Percentiles rank a stretch among this genome's conserved stretches.
phyloP scores from a whole-genome alignment of 495 filamentous ascomycete genomes.

The Podospora didyma region DNA sequence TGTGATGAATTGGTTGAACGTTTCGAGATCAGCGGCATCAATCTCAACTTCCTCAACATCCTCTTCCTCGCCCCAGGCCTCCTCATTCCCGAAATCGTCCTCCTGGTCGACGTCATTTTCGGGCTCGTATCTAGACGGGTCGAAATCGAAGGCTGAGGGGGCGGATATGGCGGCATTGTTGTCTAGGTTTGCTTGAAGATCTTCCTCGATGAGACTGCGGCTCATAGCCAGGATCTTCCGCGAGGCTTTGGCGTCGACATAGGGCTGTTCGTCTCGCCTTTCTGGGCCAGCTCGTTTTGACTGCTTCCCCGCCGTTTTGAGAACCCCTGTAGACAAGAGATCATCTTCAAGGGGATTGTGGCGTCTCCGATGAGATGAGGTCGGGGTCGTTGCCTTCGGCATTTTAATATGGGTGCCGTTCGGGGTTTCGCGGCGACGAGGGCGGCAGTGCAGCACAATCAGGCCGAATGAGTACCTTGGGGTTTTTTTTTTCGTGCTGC shows the following conservation, averaged over 20 bases:
- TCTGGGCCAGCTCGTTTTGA: conserved; percentile 55
- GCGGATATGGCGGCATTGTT: conserved; percentile 1
- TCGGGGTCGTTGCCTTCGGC: conserved; percentile 49
- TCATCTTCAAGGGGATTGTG: conserved; percentile 75
- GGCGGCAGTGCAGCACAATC: not conserved
- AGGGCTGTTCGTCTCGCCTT: conserved; percentile 62
- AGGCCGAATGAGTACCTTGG: not conserved
- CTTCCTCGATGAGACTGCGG: conserved; percentile 76
- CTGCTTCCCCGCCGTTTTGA: conserved; percentile 47
- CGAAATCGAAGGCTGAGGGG: conserved; percentile 41
- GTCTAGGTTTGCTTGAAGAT: conserved; percentile 29
- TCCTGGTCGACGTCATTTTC: conserved; percentile 25
- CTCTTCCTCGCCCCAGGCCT: conserved; percentile 65
- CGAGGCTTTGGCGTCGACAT: conserved; percentile 81
- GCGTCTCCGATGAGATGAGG: conserved; percentile 37
- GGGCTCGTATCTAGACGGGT: conserved; percentile 32
- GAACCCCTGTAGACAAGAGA: conserved; percentile 58
- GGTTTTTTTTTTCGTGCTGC: conserved; percentile 22
- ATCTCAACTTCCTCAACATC: conserved; percentile 78
- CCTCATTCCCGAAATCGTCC: conserved; percentile 49
- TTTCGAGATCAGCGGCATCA: conserved; percentile 82
- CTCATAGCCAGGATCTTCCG: conserved; percentile 84
- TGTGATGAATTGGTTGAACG: conserved; percentile 87
- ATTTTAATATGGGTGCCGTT: conserved; percentile 24
- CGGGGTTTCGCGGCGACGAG: not conserved